Evolutionary conservation across 2,329 filamentous ascomycete species (phyloP).

Genomic region (Fusarium duplospermum): DNA sequence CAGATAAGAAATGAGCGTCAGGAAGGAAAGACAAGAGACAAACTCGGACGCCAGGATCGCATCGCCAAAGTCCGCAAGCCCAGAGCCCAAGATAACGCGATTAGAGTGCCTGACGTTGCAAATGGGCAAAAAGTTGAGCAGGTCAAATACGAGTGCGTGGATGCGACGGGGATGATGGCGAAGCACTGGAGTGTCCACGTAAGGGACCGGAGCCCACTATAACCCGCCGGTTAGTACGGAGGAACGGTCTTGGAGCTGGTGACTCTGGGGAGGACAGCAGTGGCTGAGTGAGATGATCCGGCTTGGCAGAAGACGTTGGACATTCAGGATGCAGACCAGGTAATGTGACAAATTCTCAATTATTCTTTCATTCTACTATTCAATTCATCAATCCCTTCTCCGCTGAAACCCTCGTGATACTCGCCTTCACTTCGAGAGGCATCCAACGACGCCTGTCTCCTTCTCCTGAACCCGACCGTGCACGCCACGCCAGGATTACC

Average conservation of each 20-base stretch:
- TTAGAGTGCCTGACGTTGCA: constrained; percentile 11
- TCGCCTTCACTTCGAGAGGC: constrained; percentile 21
- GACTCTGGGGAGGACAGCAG: constrained; percentile 21
- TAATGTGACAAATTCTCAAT: neutral
- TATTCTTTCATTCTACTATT: neutral
- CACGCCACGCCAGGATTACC: constrained; percentile 37
- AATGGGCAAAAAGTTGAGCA: constrained; percentile 24
- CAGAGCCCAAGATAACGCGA: constrained; percentile 6
- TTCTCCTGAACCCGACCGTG: constrained; percentile 34
- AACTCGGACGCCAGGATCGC: constrained; percentile 34
- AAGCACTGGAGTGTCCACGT: constrained; percentile 42
- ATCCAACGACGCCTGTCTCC: constrained; percentile 30
- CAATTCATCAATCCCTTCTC: neutral
- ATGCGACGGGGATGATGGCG: constrained; percentile 39
- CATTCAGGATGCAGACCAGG: neutral
- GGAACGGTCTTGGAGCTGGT: constrained; percentile 7
- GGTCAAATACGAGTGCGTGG: constrained; percentile 20
- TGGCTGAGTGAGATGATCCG: constrained; percentile 36
- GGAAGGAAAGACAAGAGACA: constrained; percentile 40
- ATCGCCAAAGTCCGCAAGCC: constrained; percentile 34
- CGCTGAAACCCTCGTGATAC: neutral
- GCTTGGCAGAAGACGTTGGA: constrained; percentile 25
- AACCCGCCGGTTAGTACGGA: constrained; percentile 38
- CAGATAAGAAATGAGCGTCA: constrained; percentile 41
- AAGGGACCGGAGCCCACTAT: constrained; percentile 39